Evolutionary conservation across 805 yeast genomes (phyloP), one percentile per base, ranked within the genome.

Genomic region (Candida tallmaniae): DNA sequence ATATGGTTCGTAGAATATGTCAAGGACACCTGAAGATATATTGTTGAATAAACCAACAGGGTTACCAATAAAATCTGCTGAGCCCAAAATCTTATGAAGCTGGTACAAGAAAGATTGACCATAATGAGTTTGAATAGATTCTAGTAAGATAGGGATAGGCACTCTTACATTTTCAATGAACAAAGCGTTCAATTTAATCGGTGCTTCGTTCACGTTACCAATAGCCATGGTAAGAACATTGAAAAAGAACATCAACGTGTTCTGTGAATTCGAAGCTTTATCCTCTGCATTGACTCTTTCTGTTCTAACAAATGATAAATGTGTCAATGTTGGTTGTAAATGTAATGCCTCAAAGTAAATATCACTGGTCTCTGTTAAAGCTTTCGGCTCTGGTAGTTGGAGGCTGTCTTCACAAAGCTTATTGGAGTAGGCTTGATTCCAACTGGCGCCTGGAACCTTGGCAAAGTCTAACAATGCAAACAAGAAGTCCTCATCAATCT

Each of bases 1-100:
- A 51, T 90, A 93, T 3, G 99, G 99, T 53, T 90, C 97, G 54
- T 93, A 93, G 56, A 93, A 93, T 13, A 93, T 83, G 57, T 93
- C 99, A 76, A 88, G 74, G 8, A 93, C 93, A 34, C 99, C 99
- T 0, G 97, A 87, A 38, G 95, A 80, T 38, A 93, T 68, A 46
- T 88, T 89, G 55, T 86, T 93, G 65, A 93, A 93, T 41, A 93
- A 65, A 1, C 98, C 98, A 19, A 94, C 97, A 0, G 99, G 99
- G 46, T 94, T 93, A 15, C 98, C 99, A 32, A 93, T 63, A 46
- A 93, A 77, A 59, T 94, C 98, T 0, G 97, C 98, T 13, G 96
- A 87, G 0, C 99, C 99, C 22, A 94, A 65, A 28, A 93, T 80
- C 56, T 87, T 88, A 60, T 93, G 95, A 22, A 93, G 66, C 58